Conservation (phyloP, 148 eudicot genomes). For the Mesembryanthemum crystallinum region DNA sequence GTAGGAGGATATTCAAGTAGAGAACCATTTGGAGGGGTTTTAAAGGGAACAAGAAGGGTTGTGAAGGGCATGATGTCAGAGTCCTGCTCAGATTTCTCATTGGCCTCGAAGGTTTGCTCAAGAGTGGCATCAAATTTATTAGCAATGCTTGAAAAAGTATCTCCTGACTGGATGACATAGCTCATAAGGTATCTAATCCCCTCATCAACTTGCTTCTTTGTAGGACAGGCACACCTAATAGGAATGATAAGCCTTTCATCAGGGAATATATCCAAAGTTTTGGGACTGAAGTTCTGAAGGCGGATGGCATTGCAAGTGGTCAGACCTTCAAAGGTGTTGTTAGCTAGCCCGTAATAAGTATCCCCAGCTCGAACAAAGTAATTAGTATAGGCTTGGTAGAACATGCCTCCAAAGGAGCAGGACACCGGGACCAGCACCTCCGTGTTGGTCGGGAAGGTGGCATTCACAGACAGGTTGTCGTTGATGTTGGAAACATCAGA, state of each 20-base stretch:
- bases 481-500: constrained; percentile 43
- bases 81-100: constrained; percentile 46
- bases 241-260: constrained; percentile 57
- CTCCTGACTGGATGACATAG: constrained; percentile 38
- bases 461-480: constrained; percentile 31
- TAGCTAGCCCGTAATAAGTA: constrained; percentile 35
- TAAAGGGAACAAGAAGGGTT: constrained; percentile 70
- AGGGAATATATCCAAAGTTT: constrained; percentile 17
- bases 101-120: constrained; percentile 55
- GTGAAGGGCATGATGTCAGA: constrained; percentile 47
- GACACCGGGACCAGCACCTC: constrained; percentile 64
- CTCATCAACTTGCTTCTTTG: constrained; percentile 44
- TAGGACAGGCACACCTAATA: constrained; percentile 89
- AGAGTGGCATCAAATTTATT: constrained; percentile 48
- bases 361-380: constrained; percentile 36
- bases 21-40: constrained; percentile 47
- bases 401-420: constrained; percentile 68
- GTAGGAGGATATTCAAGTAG: constrained; percentile 29
- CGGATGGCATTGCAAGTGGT: constrained; percentile 64
- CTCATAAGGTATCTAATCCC: constrained; percentile 69
- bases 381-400: constrained; percentile 59
- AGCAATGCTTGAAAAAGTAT: constrained; percentile 38
- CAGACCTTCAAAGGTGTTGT: constrained; percentile 57
- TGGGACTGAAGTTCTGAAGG: constrained; percentile 38
- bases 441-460: too few species aligned